Evolutionary conservation across 176 grass and related monocot species (phyloP), one percentile per base, ranked within the genome.

Genomic region (Aegilops umbellulata): DNA sequence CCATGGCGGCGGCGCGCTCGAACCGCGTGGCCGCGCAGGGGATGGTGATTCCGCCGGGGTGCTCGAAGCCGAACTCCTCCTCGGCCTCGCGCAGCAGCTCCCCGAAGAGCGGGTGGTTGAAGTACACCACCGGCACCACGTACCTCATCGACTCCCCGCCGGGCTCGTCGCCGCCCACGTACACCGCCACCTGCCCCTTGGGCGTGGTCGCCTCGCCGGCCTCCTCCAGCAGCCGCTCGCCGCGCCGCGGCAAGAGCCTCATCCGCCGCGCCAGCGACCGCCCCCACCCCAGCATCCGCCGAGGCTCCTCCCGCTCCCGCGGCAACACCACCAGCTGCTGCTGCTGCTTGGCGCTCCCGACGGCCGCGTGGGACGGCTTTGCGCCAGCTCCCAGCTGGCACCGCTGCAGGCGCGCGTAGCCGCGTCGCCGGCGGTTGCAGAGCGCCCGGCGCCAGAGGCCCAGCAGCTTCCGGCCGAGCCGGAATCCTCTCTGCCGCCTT

Each of bases 41-140:
- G 82, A 98, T 98, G 60, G 96, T 98, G 92, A 98, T 98, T 19
- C 93, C 93, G 57, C 96, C 93, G 23, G 96, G 93, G 80, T 98
- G 96, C 49, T 88, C 34, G 88, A 92, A 98, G 1, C 96, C 96
- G 79, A 95, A 95, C 91, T 98, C 91, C 86, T 92, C 88, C 91
- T 98, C 92, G n/a, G 96, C 93, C 92, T 98, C 96, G 64, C 92
- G 89, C 69, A 98, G 80, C 91, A 98, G 83, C 78, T 95, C 93
- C 29, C 91, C 93, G 67, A 98, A 95, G 23, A 98, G 68, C 3
- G 93, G 96, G 87, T 98, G 93, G 88, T 98, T 98, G 77, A 98
- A 98, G 88, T 98, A 95, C 35, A 98, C 90, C 62, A 98, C 92
- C 36, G 96, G 96, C 63, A 98, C 96, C 80, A 95, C 82, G 84